Base-by-base conservation (phyloP, 2,329 filamentous ascomycete species). In the Penicillium brevicompactum region DNA sequence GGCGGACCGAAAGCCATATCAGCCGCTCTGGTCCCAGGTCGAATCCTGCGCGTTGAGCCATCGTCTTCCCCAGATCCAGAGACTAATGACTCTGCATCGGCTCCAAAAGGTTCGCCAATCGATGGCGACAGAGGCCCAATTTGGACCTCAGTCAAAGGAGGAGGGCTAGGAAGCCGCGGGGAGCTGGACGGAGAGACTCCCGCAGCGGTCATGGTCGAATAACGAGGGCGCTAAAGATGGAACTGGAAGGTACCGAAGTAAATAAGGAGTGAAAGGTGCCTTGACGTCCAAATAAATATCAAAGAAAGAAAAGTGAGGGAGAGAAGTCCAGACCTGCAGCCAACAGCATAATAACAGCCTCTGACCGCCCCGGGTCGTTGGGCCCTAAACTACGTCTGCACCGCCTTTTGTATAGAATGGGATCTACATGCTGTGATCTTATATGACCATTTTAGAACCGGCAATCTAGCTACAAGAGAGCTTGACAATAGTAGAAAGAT, bases 1-100 rank as follows among this genome's bases (percentile, higher is more conserved):
- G 94, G 93, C 62, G 93, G 94, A 0, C 94, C 94, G 58, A 90
- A 87, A 47, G 90, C 89, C 90, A 99, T 97, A 66, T 97, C 91
- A 52, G 85, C 86, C n/a, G 92, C 86, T 73, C 89, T 94, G 43
- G 92, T 97, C 53, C 94, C 94, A 5, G 92, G 92, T 50, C 93
- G 89, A 77, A 99, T 96, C 67, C 94, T 86, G 62, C 94, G 83
- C 67, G 85, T 88, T 21, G 92, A 86, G 66, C 89, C 90, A 66
- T 87, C 85, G 62, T 94, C 89, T 64, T 81, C 61, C 81, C 81
- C 67, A 74, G 82, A 73, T 82, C 82, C 72, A 66, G 68, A 74
- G 51, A 87, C 86, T 14, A 72, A 63, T 55, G 76, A 66, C 68
- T 81, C 76, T 67, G 86, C 74, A 83, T 84, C 71, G 81, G 84